Evolutionary conservation across 306 rosid genomes (phyloP).

Genomic region (Potentilla sterilis): DNA sequence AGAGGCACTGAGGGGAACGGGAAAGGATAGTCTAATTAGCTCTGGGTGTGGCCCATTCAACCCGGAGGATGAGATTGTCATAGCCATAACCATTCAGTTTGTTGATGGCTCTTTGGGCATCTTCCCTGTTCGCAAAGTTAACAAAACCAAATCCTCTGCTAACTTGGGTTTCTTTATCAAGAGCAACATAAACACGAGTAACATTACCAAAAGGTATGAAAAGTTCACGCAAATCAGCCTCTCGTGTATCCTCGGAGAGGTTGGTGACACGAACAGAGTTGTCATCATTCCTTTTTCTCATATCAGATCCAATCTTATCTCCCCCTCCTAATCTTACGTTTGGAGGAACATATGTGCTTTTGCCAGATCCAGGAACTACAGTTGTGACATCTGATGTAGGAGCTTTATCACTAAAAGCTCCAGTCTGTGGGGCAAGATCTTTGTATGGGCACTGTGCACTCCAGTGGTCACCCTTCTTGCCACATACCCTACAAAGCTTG

Average conservation of each 20-base stretch:
- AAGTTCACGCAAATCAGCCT: constrained; percentile 84
- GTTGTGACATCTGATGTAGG: constrained; percentile 37
- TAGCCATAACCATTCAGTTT: constrained; percentile 94
- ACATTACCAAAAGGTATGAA: constrained; percentile 90
- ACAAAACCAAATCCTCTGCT: constrained; percentile 97
- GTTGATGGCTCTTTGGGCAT: constrained; percentile 86
- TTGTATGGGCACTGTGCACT: constrained; percentile 91
- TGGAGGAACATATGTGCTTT: constrained; percentile 80
- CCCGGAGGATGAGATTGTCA: constrained; percentile 69
- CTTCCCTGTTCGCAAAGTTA: constrained; percentile 85
- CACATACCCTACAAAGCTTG: constrained; percentile 87
- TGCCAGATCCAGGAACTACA: constrained; percentile 43
- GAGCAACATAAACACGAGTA: constrained; percentile 84
- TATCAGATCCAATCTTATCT: constrained; percentile 65
- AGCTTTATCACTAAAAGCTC: constrained; percentile 59
- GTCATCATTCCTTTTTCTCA: constrained; percentile 90
- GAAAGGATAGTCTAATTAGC: constrained; percentile 32
- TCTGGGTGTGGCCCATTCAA: constrained; percentile 72
- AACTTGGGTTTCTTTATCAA: constrained; percentile 78
- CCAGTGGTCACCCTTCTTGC: constrained; percentile 98
- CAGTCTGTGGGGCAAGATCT: constrained; percentile 69
- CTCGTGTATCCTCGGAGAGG: constrained; percentile 91
- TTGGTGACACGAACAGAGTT: constrained; percentile 94
- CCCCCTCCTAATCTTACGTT: constrained; percentile 64
- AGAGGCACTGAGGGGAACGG: not conserved